Percentiles rank a stretch among this genome's conserved stretches.
phyloP scores from a whole-genome alignment of 768 basidiomycete genomes.

The Lactifluus echinatus region DNA sequence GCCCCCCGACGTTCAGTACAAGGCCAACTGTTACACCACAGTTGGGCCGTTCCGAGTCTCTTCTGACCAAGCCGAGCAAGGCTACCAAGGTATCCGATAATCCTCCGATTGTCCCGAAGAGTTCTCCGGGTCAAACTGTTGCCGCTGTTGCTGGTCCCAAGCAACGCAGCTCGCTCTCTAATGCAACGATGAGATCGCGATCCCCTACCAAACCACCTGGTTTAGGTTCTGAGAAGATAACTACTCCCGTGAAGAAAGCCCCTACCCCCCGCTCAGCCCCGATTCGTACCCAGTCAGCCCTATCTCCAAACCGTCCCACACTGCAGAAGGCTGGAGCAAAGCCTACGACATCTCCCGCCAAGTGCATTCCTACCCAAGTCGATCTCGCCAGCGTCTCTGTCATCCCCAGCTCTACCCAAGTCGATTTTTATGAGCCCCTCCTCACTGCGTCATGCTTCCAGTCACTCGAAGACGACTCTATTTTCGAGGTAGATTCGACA shows the following conservation, averaged over 20 bases:
- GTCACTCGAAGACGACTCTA: background rate
- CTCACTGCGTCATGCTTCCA: slow-evolving; percentile 4
- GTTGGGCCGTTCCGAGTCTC: too few relatives aligned
- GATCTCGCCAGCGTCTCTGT: background rate
- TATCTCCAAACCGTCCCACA: background rate
- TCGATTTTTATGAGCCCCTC: background rate
- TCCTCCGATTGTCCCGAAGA: background rate
- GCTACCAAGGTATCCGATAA: too few relatives aligned
- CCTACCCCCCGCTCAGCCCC: background rate
- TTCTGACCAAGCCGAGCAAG: too few relatives aligned
- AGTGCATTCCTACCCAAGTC: background rate
- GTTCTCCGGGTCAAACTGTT: background rate
- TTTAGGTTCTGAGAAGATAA: background rate
- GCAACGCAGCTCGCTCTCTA: background rate
- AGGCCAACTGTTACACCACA: too few relatives aligned
- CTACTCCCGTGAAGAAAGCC: background rate
- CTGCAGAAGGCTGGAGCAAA: background rate
- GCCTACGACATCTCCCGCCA: background rate
- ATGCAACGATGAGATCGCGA: background rate
- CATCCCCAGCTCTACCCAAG: background rate
- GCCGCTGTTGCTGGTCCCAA: background rate
- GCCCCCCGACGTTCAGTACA: too few relatives aligned
- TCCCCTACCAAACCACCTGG: background rate
- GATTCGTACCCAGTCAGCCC: background rate
- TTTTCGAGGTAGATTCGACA: background rate